phyloP scores from a whole-genome alignment of 129 eudicot genomes.

The Lactuca sativa region DNA sequence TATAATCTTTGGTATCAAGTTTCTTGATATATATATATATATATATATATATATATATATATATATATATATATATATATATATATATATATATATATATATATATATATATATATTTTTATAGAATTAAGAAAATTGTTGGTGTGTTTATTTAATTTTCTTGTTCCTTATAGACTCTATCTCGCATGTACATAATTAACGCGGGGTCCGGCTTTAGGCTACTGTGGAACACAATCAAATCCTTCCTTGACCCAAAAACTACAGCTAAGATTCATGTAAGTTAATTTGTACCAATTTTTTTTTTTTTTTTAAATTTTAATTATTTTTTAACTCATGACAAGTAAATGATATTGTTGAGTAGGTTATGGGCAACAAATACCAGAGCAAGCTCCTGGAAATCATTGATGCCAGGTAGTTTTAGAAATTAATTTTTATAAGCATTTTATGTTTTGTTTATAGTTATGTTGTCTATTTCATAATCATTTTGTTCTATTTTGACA shows the following conservation, averaged over 20 bases:
- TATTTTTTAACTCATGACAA: not conserved
- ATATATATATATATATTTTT: not conserved
- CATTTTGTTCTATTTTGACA: constrained; percentile 34
- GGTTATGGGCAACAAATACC: constrained; percentile 93
- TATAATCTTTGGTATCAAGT: constrained; percentile 18
- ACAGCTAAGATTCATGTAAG: constrained; percentile 88
- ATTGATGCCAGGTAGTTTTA: constrained; percentile 78
- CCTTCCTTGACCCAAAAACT: constrained; percentile 97
- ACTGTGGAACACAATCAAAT: constrained; percentile 87
- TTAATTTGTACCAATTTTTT: constrained; percentile 10
- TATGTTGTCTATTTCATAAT: not conserved
- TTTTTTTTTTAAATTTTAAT: not conserved
- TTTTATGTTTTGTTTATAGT: not conserved
- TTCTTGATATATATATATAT: not conserved
- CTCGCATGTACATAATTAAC: constrained; percentile 94
- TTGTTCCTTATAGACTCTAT: constrained; percentile 55
- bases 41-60: not conserved
- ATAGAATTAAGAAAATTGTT: not conserved
- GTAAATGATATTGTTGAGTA: constrained; percentile 25
- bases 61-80: not conserved
- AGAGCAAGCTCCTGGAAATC: constrained; percentile 83
- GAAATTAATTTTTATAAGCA: not conserved
- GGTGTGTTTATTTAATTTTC: constrained; percentile 14
- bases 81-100: not conserved
- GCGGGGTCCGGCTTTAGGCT: constrained; percentile 98